These are phyloP conservation scores for Fusarium paranaense DNA, from an alignment of 2,329 filamentous ascomycete species.

Conservation along the genomic window DNA sequence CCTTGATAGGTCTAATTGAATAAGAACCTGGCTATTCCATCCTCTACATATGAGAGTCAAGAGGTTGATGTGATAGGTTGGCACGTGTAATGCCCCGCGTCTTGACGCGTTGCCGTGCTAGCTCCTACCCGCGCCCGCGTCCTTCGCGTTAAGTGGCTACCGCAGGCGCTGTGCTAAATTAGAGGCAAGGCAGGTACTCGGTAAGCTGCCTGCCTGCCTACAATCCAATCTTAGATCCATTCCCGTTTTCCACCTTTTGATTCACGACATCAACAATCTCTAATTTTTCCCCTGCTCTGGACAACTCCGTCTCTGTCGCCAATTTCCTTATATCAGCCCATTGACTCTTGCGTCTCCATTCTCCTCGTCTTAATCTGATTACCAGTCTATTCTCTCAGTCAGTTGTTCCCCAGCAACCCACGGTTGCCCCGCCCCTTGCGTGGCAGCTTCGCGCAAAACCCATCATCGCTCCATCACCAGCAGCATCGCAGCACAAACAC, in stretches of 20 bases:
- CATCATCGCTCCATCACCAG: not conserved
- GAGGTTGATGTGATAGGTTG: not conserved
- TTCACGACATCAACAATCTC: conserved; percentile 26
- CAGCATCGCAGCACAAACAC: not conserved
- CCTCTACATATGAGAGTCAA: not conserved
- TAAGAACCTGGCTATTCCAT: not conserved
- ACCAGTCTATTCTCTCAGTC: conserved; percentile 13
- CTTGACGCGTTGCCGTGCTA: conserved; percentile 20
- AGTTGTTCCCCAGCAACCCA: conserved; percentile 28
- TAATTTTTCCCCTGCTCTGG: not conserved
- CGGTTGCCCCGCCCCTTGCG: conserved; percentile 29
- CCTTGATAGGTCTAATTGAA: not conserved
- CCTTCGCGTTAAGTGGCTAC: conserved; percentile 33
- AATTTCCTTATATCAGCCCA: not conserved
- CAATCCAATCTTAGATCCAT: conserved; percentile 29
- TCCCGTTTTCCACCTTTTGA: conserved; percentile 18
- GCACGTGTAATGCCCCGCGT: conserved; percentile 3
- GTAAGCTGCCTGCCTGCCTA: conserved; percentile 23
- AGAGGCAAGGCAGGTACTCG: conserved; percentile 1
- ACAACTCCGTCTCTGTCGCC: not conserved
- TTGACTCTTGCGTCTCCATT: not conserved
- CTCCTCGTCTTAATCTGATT: not conserved
- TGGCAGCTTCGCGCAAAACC: conserved; percentile 23
- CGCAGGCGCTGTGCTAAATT: not conserved
- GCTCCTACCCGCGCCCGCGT: not conserved